Base-by-base conservation (phyloP, 2,329 filamentous ascomycete genomes). In the Cladophialophora chaetospira region DNA sequence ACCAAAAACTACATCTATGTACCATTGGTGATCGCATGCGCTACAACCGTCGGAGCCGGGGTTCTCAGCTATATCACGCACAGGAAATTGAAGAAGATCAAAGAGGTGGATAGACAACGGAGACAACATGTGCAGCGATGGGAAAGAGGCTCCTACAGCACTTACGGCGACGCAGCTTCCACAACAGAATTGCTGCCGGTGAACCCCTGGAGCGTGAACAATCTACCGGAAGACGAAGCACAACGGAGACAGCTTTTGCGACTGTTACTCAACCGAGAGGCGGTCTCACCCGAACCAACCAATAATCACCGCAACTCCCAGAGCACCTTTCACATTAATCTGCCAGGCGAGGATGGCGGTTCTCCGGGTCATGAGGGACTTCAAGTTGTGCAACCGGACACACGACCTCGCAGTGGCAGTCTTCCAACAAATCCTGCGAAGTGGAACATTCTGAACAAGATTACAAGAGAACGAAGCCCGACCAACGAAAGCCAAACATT, bases 161-260 rank as follows among this genome's bases (percentile, higher is more conserved):
- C 28, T 36, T 57, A 62, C 35, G 60, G 60, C n/a, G 60, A 62
- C 38, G 60, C 50, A 13, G 40, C 53, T 13, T 62, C 60, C 10
- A 62, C 60, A 4, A 57, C 55, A 4, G 60, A 62, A 31, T 36
- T 62, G 23, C 43, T 59, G 28, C 60, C 60, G 6, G 53, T 59
- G 31, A 52, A 51, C 35, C 33, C 23, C 26, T 46, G 36, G 48
- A 53, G 19, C 15, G 33, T 3, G 15, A 42, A 48, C 42, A 51
- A 44, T n/a, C 33, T 64, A 15, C 64, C 64, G 3, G 70, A 71
- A 19, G 73, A 75, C 48, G 72, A 75, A 49, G 69, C 72, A 65
- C 71, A 74, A 51, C 71, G 73, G 29, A 70, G 69, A 31, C 71
- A 75, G 49, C 62, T 75, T 23, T 55, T 66, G 10, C 69, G 70